phyloP scores from a whole-genome alignment of 495 filamentous ascomycete species.

The Neurospora sp. region DNA sequence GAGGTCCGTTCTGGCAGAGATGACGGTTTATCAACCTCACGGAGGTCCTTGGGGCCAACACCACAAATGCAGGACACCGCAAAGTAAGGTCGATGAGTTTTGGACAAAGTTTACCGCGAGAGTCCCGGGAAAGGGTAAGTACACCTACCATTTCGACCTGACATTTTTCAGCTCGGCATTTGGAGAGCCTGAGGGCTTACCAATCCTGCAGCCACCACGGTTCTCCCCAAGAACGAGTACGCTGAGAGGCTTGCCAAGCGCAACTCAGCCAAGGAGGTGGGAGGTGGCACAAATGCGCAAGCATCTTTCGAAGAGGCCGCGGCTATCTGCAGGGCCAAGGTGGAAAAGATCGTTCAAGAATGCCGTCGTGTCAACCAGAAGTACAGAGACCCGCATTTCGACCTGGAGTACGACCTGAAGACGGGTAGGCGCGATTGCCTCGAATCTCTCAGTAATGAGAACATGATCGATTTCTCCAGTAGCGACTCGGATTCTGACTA shows the following conservation, averaged over 20 bases:
- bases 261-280: constrained; percentile 29
- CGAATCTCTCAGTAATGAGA: constrained; percentile 43
- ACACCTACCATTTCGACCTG: background rate
- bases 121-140: constrained; percentile 41
- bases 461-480: constrained; percentile 2
- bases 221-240: constrained; percentile 66
- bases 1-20: constrained; percentile 13
- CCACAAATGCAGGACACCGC: constrained; percentile 45
- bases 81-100: constrained; percentile 64
- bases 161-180: background rate
- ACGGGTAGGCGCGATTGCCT: constrained; percentile 47
- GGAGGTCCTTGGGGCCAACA: constrained; percentile 5
- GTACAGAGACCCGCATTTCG: constrained; percentile 82
- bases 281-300: constrained; percentile 27
- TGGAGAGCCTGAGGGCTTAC: background rate
- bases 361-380: constrained; percentile 80
- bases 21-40: constrained; percentile 7
- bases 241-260: constrained; percentile 56
- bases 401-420: constrained; percentile 75
- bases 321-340: constrained; percentile 58
- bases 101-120: constrained; percentile 69
- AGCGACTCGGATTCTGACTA: constrained; percentile 4
- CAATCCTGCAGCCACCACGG: constrained; percentile 46
- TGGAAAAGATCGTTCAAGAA: constrained; percentile 72
- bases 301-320: constrained; percentile 67